Evolutionary conservation across 2,329 filamentous ascomycete genomes (phyloP).

Genomic region (Fusarium sp.): DNA sequence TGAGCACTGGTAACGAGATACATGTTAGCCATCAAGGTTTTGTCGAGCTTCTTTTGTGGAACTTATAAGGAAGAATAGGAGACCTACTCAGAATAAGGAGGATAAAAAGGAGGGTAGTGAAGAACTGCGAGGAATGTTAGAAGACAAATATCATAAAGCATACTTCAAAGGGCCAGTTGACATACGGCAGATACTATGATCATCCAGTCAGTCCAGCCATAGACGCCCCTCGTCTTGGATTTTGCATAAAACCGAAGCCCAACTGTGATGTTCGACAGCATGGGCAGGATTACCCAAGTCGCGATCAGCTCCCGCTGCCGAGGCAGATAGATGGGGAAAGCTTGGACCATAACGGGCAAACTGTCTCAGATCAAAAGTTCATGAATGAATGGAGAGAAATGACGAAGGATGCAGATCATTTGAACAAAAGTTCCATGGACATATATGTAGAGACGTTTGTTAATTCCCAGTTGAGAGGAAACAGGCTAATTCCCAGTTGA

Average conservation of each 20-base stretch:
- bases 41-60: accelerated
- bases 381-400: neutral
- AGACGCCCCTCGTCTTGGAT: neutral
- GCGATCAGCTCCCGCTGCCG: constrained; percentile 2
- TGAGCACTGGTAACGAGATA: neutral
- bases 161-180: accelerated
- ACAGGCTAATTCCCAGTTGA: neutral
- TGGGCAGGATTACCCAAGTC: neutral
- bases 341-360: neutral
- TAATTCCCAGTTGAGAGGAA: neutral
- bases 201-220: constrained; percentile 20
- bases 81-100: constrained; percentile 3
- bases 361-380: neutral
- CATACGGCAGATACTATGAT: neutral
- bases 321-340: constrained; percentile 3
- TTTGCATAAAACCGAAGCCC: constrained; percentile 12
- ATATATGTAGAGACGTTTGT: neutral
- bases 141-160: accelerated
- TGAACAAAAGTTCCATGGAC: constrained; percentile 6
- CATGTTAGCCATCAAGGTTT: neutral
- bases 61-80: accelerated
- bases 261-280: neutral
- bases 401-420: neutral
- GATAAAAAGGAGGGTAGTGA: neutral
- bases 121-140: neutral